Evolutionary conservation across 352 stramenopile species (phyloP).

Genomic region (Phytophthora vignae): DNA sequence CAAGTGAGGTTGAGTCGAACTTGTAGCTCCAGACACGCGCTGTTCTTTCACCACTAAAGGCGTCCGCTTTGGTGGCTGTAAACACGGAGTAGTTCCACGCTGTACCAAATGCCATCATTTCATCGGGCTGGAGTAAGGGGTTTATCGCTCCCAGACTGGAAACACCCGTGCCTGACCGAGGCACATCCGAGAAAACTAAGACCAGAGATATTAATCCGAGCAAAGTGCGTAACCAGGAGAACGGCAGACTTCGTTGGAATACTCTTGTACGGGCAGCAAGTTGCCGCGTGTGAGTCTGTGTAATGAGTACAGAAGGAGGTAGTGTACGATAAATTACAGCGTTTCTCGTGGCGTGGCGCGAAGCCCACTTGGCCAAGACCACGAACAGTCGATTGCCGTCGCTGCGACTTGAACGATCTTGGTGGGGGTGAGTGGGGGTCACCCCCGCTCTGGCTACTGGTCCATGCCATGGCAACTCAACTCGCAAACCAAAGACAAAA

Average conservation of each 20-base stretch:
- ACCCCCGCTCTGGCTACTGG: not conserved
- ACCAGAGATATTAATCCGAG: slow-evolving; percentile 25
- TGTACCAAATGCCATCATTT: slow-evolving; percentile 30
- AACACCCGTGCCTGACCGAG: slow-evolving; percentile 33
- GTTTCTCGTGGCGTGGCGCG: not conserved
- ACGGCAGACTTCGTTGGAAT: slow-evolving; percentile 25
- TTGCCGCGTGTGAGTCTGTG: slow-evolving; percentile 14
- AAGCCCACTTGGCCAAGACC: not conserved
- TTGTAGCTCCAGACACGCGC: slow-evolving; percentile 44
- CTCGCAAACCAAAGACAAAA: not conserved
- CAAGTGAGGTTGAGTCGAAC: slow-evolving; percentile 41
- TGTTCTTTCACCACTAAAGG: not conserved
- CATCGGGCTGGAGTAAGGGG: slow-evolving; percentile 30
- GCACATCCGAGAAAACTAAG: slow-evolving; percentile 36
- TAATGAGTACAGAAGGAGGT: not conserved
- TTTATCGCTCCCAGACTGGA: slow-evolving; percentile 1
- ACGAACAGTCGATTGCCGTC: not conserved
- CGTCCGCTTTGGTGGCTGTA: slow-evolving; percentile 17
- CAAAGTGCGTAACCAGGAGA: slow-evolving; percentile 21
- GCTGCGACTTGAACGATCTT: not conserved
- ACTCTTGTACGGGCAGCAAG: slow-evolving; percentile 10
- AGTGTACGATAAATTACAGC: not conserved
- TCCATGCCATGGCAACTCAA: not conserved
- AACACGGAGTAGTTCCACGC: slow-evolving; percentile 35
- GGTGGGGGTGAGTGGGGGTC: not conserved